Evolutionary conservation across 306 rosid genomes (phyloP), one percentile per base, ranked within the genome.

Genomic region (Vigna nakashimae): DNA sequence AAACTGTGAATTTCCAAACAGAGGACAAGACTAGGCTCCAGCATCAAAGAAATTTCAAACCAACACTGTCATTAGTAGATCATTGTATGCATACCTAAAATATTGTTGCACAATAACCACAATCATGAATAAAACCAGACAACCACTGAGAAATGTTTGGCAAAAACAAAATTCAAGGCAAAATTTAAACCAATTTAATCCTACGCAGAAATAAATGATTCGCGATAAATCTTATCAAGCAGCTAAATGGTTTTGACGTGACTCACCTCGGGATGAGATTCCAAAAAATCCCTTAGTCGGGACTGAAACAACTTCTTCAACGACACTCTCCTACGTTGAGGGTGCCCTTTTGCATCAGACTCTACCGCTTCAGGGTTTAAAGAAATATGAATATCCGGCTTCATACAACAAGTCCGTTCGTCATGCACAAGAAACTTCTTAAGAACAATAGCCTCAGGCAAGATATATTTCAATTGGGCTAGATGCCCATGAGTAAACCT

Each of bases 391-490:
- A 94, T 90, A 69, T 94, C 96, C 1, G 92, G 94, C 82, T 84
- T 88, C 93, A 89, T 85, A 82, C 93, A 87, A 52, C 93, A 74
- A 2, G 88, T 85, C 50, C 67, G 72, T 76, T 90, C 94, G 53
- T 92, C 93, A 43, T 76, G 78, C 69, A 80, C 71, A 1, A 83
- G 67, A 14, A 86, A 26, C 71, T 79, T 90, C 87, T 89, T 87
- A 17, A 88, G 62, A 79, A 34, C 87, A 67, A 94, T 78, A 17
- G 81, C 98, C 85, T 90, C 92, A n/a, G 89, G 93, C 20, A 92
- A 84, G 32, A 92, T 74, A 64, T 77, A 89, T 82, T 90, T 92
- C 87, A 94, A 62, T 71, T 94, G 93, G 36, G 97, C 98, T 79
- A 94, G 69, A 86, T 92, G 92, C 43, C 71, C 20, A 42, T 79